A percentile compares a stretch with the other conserved stretches of the same genome.
phyloP scores from a whole-genome alignment of 148 eudicot genomes.

The Camellia granthamiana region DNA sequence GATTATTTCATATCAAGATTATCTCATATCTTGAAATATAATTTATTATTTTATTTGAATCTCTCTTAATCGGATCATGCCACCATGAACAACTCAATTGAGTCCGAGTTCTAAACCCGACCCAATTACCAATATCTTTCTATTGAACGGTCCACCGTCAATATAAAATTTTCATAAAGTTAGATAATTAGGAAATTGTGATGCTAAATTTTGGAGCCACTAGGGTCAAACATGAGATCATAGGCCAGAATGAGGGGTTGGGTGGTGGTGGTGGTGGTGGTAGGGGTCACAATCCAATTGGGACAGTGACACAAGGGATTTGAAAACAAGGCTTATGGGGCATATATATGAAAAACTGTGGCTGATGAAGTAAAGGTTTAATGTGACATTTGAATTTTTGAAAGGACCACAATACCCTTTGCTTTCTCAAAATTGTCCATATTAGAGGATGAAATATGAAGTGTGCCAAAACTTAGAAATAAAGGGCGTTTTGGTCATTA shows the following conservation, averaged over 20 bases:
- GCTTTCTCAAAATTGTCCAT: neutral
- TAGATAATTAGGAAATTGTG: neutral
- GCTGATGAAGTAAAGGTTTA: neutral
- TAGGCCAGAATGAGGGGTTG: neutral
- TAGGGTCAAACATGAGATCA: conserved; percentile 5
- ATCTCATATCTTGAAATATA: too few relatives aligned
- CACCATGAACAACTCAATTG: too few relatives aligned
- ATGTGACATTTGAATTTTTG: neutral
- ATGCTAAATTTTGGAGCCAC: neutral
- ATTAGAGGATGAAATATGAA: neutral
- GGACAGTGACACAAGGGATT: conserved; percentile 2
- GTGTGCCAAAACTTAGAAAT: neutral
- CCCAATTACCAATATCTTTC: too few relatives aligned
- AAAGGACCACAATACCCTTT: neutral
- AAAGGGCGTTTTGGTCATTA: conserved; percentile 10
- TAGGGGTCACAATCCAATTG: conserved; percentile 1
- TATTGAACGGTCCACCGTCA: too few relatives aligned
- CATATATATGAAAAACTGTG: neutral
- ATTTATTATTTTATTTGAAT: too few relatives aligned
- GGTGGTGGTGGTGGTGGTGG: neutral
- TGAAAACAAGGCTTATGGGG: neutral
- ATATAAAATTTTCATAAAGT: too few relatives aligned
- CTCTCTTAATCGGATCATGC: too few relatives aligned
- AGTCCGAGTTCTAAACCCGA: too few relatives aligned
- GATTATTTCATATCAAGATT: too few relatives aligned